A percentile compares a stretch with the other conserved stretches of the same genome.
These are phyloP conservation scores for Penicillium occitanis DNA, from an alignment of 2,329 filamentous ascomycete genomes.

Conservation along the genomic window DNA sequence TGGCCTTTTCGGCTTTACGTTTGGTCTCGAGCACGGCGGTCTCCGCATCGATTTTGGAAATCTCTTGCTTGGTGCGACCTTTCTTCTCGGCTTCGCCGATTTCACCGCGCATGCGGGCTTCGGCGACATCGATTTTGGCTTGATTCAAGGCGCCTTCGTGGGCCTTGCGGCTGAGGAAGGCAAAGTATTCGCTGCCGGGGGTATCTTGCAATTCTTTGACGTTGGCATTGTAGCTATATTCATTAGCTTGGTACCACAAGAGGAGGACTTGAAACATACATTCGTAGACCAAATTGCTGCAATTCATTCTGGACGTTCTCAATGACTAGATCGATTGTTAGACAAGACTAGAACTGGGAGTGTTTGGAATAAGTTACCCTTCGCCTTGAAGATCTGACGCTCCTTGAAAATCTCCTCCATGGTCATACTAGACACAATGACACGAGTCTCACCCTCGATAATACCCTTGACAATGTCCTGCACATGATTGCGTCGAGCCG, in stretches of 20 bases:
- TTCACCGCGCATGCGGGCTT: constrained; percentile 62
- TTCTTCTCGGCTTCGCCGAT: constrained; percentile 69
- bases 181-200: constrained; percentile 77
- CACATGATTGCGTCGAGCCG: constrained; percentile 62
- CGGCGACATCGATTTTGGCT: constrained; percentile 63
- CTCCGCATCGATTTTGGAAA: constrained; percentile 83
- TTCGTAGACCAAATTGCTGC: constrained; percentile 74
- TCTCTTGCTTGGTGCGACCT: constrained; percentile 78
- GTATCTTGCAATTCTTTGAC: constrained; percentile 86
- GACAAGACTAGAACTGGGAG: background rate
- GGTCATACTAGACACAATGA: constrained; percentile 83
- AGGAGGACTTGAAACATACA: constrained; percentile 44
- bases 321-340: constrained; percentile 51
- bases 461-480: constrained; percentile 86
- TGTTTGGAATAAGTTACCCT: constrained; percentile 43
- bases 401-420: constrained; percentile 88
- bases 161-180: constrained; percentile 76
- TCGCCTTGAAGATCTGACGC: constrained; percentile 72
- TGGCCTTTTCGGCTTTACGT: constrained; percentile 75
- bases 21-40: constrained; percentile 83
- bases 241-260: constrained; percentile 9
- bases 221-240: constrained; percentile 65
- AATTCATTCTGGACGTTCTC: constrained; percentile 76
- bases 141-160: constrained; percentile 84
- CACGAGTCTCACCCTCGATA: constrained; percentile 83